Base-by-base conservation (phyloP, 108 stramenopile species). In the Cyclotella choctawhatcheeana region DNA sequence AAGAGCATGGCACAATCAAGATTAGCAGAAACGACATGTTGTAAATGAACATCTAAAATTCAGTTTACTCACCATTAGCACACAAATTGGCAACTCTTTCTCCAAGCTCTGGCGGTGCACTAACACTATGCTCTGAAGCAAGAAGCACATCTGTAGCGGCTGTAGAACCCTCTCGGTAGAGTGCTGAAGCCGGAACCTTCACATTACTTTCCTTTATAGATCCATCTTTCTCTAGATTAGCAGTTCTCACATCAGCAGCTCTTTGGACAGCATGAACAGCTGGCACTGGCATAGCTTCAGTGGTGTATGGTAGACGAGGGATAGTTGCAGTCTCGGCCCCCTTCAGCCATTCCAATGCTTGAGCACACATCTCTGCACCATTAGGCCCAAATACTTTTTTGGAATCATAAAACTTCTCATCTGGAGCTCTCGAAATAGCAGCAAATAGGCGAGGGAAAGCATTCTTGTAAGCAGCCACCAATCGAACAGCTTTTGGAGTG, bases 61-160 rank as follows among this genome's bases (percentile, higher is more conserved):
- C 13, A 13, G 10, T 6, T 43, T 43, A 43, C 13, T 43, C 40
- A 10, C n/a, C 97, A 52, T 71, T 86, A 2, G 88, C 91, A 58
- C 86, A 89, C 10, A 99, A 74, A 67, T 99, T 99, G 20, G 92
- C 93, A 43, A 99, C 84, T 20, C 98, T 93, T 73, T 97, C 96
- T 13, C 97, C 97, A 31, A 97, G 85, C 35, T 86, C 83, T 27
- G 98, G 98, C 18, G 87, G 83, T n/a, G 69, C 82, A 55, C 85
- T 82, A 52, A 85, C 82, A 65, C 88, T 85, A 56, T 86, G 82
- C 56, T 92, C 90, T 31, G 83, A 82, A 17, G 88, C 85, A 24
- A 85, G 76, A 53, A 96, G 72, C 25, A 93, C 88, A 73, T 93
- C 89, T 7, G 91, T 91, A 5, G 92, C 79, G 26, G 79, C 81